Evolutionary conservation across 495 filamentous ascomycete genomes (phyloP).

Genomic region (Xylaria grammica): DNA sequence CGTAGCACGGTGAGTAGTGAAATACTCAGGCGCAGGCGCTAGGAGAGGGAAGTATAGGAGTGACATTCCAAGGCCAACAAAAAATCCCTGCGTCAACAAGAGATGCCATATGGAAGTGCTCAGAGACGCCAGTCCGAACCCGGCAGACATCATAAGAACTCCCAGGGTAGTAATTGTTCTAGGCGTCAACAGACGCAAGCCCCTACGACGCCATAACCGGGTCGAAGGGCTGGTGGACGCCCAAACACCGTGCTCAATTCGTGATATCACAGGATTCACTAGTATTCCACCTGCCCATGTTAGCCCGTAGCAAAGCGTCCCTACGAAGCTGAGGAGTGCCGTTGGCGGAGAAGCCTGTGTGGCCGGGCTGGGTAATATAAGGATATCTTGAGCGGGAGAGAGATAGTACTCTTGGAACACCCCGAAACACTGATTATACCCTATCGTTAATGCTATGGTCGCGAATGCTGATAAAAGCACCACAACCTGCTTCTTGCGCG

Average conservation of each 20-base stretch:
- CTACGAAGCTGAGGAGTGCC: slow-evolving; percentile 55
- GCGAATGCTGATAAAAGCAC: slow-evolving; percentile 51
- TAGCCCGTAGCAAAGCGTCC: slow-evolving; percentile 53
- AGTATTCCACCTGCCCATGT: slow-evolving; percentile 57
- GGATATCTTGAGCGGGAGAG: slow-evolving; percentile 44
- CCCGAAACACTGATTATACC: slow-evolving; percentile 56
- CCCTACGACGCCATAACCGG: slow-evolving; percentile 31
- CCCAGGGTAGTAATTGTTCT: slow-evolving; percentile 41
- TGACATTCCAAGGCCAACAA: slow-evolving; percentile 54
- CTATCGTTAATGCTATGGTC: slow-evolving; percentile 53
- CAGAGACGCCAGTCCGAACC: slow-evolving; percentile 44
- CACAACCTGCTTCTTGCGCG: slow-evolving; percentile 48
- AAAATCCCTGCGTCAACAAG: slow-evolving; percentile 54
- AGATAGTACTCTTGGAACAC: slow-evolving; percentile 58
- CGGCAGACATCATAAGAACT: slow-evolving; percentile 41
- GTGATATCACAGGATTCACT: slow-evolving; percentile 54
- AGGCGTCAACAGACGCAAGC: slow-evolving; percentile 31
- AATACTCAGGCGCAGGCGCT: slow-evolving; percentile 53
- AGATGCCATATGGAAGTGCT: slow-evolving; percentile 51
- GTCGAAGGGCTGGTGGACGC: slow-evolving; percentile 23
- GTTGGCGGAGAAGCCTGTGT: slow-evolving; percentile 37
- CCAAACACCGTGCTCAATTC: slow-evolving; percentile 41
- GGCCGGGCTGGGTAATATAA: slow-evolving; percentile 38
- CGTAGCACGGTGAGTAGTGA: slow-evolving; percentile 52
- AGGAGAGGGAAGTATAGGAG: slow-evolving; percentile 56